A percentile compares a stretch with the other conserved stretches of the same genome.
phyloP scores from a whole-genome alignment of 495 filamentous ascomycete genomes.

The Margaritispora aquatica region DNA sequence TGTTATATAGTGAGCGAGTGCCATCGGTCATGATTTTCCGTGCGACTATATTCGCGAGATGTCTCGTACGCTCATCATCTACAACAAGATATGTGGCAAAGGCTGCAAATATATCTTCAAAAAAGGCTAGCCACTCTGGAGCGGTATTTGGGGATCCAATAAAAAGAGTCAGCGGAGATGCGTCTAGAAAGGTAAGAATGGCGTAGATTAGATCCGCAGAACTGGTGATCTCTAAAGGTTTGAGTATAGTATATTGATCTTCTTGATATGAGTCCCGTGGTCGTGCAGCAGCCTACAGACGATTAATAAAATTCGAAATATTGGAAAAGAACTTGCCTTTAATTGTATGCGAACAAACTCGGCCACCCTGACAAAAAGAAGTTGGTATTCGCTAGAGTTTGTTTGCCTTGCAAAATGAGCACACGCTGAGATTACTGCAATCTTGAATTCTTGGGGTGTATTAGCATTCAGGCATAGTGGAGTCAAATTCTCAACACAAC shows the following conservation, averaged over 20 bases:
- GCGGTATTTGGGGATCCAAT: slow-evolving; percentile 31
- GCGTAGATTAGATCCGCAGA: slow-evolving; percentile 36
- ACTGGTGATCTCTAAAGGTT: slow-evolving; percentile 5
- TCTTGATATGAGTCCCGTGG: slow-evolving; percentile 15
- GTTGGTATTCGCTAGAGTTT: slow-evolving; percentile 41
- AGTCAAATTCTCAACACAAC: slow-evolving; percentile 44
- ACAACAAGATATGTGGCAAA: slow-evolving; percentile 45
- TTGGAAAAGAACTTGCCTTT: slow-evolving; percentile 31
- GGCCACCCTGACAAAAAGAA: slow-evolving; percentile 45
- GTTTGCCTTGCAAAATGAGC: slow-evolving; percentile 47
- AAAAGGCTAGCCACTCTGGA: slow-evolving; percentile 35
- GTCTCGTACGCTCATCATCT: slow-evolving; percentile 42
- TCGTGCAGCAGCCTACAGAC: slow-evolving; percentile 3
- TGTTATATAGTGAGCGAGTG: slow-evolving; percentile 23
- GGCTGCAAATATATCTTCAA: slow-evolving; percentile 41
- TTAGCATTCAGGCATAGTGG: slow-evolving; percentile 46
- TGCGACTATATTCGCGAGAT: slow-evolving; percentile 38
- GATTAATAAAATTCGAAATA: not conserved
- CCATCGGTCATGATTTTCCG: slow-evolving; percentile 38
- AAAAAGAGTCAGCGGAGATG: slow-evolving; percentile 45
- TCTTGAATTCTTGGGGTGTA: slow-evolving; percentile 52
- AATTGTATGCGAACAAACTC: slow-evolving; percentile 49
- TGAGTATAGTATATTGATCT: slow-evolving; percentile 17
- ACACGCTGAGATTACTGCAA: slow-evolving; percentile 51
- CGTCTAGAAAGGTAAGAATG: slow-evolving; percentile 46